A percentile compares a stretch with the other conserved stretches of the same genome.
Conservation (phyloP, 2,329 filamentous ascomycete genomes). For the Pseudogymnoascus sp. region DNA sequence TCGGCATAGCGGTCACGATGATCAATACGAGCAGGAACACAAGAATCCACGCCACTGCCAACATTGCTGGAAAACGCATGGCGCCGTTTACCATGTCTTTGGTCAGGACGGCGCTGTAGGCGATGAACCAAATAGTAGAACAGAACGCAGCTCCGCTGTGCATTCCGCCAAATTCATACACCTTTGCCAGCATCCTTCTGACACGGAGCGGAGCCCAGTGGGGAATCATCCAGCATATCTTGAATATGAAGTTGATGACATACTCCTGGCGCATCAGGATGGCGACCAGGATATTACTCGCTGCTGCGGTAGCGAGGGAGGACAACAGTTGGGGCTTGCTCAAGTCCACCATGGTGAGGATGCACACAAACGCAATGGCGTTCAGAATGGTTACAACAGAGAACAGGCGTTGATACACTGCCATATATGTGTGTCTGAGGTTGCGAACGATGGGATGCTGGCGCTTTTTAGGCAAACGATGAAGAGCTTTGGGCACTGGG, state of each 20-base stretch:
- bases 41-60: slow-evolving; percentile 29
- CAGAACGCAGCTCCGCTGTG: slow-evolving; percentile 45
- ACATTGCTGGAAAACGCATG: slow-evolving; percentile 1
- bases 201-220: slow-evolving; percentile 40
- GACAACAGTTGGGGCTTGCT: neutral
- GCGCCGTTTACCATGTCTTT: neutral
- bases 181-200: slow-evolving; percentile 40
- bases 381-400: slow-evolving; percentile 46
- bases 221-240: slow-evolving; percentile 39
- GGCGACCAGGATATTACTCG: slow-evolving; percentile 43
- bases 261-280: slow-evolving; percentile 47
- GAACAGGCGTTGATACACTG: slow-evolving; percentile 51
- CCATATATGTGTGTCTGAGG: slow-evolving; percentile 34
- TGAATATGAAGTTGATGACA: slow-evolving; percentile 46
- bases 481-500: neutral
- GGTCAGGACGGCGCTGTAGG: slow-evolving; percentile 28
- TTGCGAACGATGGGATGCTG: slow-evolving; percentile 13
- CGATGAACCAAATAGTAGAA: slow-evolving; percentile 41
- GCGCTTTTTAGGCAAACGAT: neutral
- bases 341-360: slow-evolving; percentile 18
- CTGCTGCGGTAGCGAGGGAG: slow-evolving; percentile 25
- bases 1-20: slow-evolving; percentile 41
- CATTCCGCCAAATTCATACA: slow-evolving; percentile 47
- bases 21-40: slow-evolving; percentile 41
- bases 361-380: slow-evolving; percentile 35